These are phyloP conservation scores for Aspergillus clavatus DNA, from an alignment of 2,329 filamentous ascomycete genomes.

Conservation along the genomic window DNA sequence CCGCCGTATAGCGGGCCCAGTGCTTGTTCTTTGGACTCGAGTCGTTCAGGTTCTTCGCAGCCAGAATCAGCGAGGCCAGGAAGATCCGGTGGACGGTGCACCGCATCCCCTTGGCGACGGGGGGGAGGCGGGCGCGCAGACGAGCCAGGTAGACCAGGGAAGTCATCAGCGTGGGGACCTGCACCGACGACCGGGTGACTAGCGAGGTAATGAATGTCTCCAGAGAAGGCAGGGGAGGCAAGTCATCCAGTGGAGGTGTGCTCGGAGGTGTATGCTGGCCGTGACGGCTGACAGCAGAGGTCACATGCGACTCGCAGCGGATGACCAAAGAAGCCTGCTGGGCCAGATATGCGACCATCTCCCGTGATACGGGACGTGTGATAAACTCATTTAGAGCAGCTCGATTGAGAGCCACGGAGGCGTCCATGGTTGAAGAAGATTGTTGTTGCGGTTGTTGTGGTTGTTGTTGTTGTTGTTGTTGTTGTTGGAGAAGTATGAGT, in stretches of 20 bases:
- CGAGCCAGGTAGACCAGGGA: slow-evolving; percentile 88
- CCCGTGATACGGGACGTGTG: slow-evolving; percentile 42
- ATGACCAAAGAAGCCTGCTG: slow-evolving; percentile 46
- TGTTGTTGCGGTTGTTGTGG: slow-evolving; percentile 6
- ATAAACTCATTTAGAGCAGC: slow-evolving; percentile 47
- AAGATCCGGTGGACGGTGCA: slow-evolving; percentile 99
- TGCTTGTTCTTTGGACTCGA: slow-evolving; percentile 99
- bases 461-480: slow-evolving; percentile 3
- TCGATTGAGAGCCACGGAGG: slow-evolving; percentile 30
- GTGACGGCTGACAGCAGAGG: slow-evolving; percentile 35
- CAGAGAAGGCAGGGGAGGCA: slow-evolving; percentile 64
- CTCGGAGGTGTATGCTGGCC: slow-evolving; percentile 57
- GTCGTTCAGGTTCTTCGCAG: slow-evolving; percentile 98
- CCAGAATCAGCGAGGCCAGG: slow-evolving; percentile 60
- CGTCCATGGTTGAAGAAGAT: slow-evolving; percentile 14
- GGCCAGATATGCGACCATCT: slow-evolving; percentile 47
- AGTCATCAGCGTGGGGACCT: slow-evolving; percentile 96
- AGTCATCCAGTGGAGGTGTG: slow-evolving; percentile 50
- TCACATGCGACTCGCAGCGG: slow-evolving; percentile 50
- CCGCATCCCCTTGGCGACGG: slow-evolving; percentile 90
- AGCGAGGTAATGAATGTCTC: slow-evolving; percentile 90
- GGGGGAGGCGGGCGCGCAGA: slow-evolving; percentile 77
- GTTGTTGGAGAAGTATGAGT: slow-evolving; percentile 1
- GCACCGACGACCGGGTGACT: slow-evolving; percentile 88
- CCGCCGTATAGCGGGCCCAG: slow-evolving; percentile 89